Evolutionary conservation across 2,329 filamentous ascomycete genomes (phyloP), one percentile per base, ranked within the genome.

Genomic region (Dothiorella sarmentorum): DNA sequence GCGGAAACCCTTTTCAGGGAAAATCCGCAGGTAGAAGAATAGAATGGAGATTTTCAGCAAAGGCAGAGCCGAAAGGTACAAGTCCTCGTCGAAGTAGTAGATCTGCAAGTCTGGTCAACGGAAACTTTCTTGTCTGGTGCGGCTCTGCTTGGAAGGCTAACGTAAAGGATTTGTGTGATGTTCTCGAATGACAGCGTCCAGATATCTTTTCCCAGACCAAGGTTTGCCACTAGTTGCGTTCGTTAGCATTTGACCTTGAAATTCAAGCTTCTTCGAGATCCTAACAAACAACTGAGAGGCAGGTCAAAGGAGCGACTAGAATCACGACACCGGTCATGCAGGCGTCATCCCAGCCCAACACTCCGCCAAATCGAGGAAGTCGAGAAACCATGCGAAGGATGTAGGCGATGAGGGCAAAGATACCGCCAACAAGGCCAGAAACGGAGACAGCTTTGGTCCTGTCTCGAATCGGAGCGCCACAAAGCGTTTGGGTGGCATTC

Each of bases 151-250:
- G 27, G 4, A 20, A 13, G 22, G 59, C 65, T 58, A 61, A 68
- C 68, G 38, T 71, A 69, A 7, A 73, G 66, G 26, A 83, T 79
- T 1, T 65, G 63, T 7, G 74, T 78, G 37, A 84, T 75, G n/a
- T 74, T 68, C 0, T 73, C 65, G 1, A 71, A 66, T 0, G 70
- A 63, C 2, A 83, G 61, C 0, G 76, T 77, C 80, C 80, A 83
- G 26, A 82, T 73, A 58, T 83, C 80, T 17, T 67, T 74, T 1
- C 80, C 79, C 6, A 82, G 66, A 0, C 80, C 81, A 47, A 77
- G 71, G 27, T 69, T 64, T 44, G 64, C 62, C 20, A 66, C 59
- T 64, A 4, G 22, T 10, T 3, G 15, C 18, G 17, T 40, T 22
- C 27, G 29, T 60, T 17, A 38, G 29, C 18, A 3, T 59, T 58